Base-by-base conservation (phyloP, 164 flowering plant species). In the Pachysandra terminalis region DNA sequence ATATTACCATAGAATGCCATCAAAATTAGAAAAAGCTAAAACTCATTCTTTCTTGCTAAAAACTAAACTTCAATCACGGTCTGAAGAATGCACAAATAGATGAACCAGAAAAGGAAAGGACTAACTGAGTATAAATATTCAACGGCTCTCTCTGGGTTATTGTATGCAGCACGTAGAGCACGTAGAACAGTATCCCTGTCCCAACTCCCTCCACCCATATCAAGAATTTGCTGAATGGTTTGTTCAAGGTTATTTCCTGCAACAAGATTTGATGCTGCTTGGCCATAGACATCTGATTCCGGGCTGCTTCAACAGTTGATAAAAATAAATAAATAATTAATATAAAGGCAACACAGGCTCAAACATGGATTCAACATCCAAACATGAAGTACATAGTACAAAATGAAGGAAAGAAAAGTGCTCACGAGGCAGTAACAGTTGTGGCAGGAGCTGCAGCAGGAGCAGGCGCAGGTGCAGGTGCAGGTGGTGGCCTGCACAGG, bases 201-300 rank as follows among this genome's bases (percentile, higher is more conserved):
- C 98, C 98, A 95, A 49, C 73, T 87, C 21, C 98, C 98, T 41
- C 97, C 98, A 71, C 98, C 97, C 84, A 95, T 89, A 71, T 92
- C 99, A 73, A 92, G 83, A 64, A 95, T 89, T 65, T 90, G 91
- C 73, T 87, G 91, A 66, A 89, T 72, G 48, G 91, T 61, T 63
- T 67, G 83, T 71, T 92, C 98, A 28, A 89, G 74, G 74, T 81
- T 86, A 66, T 57, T 87, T 61, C 98, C 98, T 19, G 97, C 94
- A 77, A 95, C 90, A 52, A 92, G 88, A 74, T 78, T 86, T 56
- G 99, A 92, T 66, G 98, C 97, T 51, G 97, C 98, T 65, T 86
- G 83, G 32, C 89, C 93, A 76, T 92, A 90, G 24, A 78, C 85
- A 81, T 85, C 85, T 63, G 78, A 3, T n/a, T 80, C 82, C 2